phyloP scores from a whole-genome alignment of 192 early-diverging fungal genomes.

The Coemansia pectinata region DNA sequence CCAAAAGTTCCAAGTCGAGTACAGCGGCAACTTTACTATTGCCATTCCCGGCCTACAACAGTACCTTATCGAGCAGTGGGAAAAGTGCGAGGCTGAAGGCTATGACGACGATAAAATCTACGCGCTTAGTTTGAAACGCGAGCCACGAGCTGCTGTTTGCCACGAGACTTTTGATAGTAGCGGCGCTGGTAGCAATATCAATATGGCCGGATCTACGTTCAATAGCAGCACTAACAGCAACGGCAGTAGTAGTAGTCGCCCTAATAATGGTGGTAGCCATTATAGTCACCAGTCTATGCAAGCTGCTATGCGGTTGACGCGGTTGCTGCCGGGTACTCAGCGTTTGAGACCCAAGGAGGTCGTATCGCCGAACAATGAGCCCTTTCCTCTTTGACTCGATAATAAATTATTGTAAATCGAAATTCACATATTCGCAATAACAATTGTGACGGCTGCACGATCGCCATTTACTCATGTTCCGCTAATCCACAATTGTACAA shows the following conservation, averaged over 20 bases:
- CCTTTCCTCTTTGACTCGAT: neutral
- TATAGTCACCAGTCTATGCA: slow-evolving; percentile 17
- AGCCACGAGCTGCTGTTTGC: slow-evolving; percentile 30
- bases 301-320: slow-evolving; percentile 18
- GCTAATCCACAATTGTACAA: slow-evolving; percentile 3
- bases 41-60: slow-evolving; percentile 53
- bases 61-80: slow-evolving; percentile 54
- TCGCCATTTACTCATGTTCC: neutral
- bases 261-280: neutral
- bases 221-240: neutral
- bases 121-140: slow-evolving; percentile 36
- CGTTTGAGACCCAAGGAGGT: slow-evolving; percentile 7
- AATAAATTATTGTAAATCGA: neutral
- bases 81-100: slow-evolving; percentile 23
- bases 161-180: neutral
- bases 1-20: slow-evolving; percentile 74
- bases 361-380: neutral
- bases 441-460: neutral
- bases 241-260: neutral
- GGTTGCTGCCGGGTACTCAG: slow-evolving; percentile 21
- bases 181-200: neutral
- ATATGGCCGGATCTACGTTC: neutral
- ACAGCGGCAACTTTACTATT: slow-evolving; percentile 58
- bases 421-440: neutral
- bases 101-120: slow-evolving; percentile 55